Base-by-base conservation (phyloP, 176 grass and related monocot genomes). In the Avena eriantha region DNA sequence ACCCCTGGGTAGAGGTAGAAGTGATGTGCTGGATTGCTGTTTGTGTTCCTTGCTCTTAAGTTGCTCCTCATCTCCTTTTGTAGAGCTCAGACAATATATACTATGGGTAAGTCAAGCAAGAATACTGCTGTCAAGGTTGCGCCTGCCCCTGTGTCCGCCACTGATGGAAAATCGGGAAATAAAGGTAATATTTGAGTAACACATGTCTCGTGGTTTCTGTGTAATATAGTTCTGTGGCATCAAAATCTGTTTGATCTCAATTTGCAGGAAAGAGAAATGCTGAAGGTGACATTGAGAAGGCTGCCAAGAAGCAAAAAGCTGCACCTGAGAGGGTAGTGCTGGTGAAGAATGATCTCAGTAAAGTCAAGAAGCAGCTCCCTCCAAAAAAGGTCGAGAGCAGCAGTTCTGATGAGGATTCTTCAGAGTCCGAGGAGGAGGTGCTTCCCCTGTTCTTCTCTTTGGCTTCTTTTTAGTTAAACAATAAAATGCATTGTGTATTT, bases 361-460 rank as follows among this genome's bases (percentile, higher is more conserved):
- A 88, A 67, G 67, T 71, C n/a, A 92, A 92, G 84, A 90, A 96
- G 85, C 48, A 76, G 76, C 56, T 72, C 12, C 81, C 91, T 74
- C 87, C 84, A 21, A 95, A 95, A 81, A 93, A 93, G 80, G 80
- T 77, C 31, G 80, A 90, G 57, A 64, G 83, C 84, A 94, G 89
- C 81, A 93, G 89, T 86, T 90, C 92, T 88, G 94, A 91, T 21
- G 91, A 93, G 21, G 88, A 90, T 69, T 76, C 90, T 75, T 90
- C 92, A 48, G 94, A 97, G 69, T 97, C 92, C 4, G 94, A 97
- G 77, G 94, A 88, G 29, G 88, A 97, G 84, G 95, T 92, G 67
- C 18, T 23, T n/a, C 41, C 43, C 23, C 21, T 61, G 2, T 54
- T 84, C n/a, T 75, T 66, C 41, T 45, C 23, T 76, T 48, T 63